Evolutionary conservation across 2,329 filamentous ascomycete species (phyloP).

Genomic region (Pyricularia grisea): DNA sequence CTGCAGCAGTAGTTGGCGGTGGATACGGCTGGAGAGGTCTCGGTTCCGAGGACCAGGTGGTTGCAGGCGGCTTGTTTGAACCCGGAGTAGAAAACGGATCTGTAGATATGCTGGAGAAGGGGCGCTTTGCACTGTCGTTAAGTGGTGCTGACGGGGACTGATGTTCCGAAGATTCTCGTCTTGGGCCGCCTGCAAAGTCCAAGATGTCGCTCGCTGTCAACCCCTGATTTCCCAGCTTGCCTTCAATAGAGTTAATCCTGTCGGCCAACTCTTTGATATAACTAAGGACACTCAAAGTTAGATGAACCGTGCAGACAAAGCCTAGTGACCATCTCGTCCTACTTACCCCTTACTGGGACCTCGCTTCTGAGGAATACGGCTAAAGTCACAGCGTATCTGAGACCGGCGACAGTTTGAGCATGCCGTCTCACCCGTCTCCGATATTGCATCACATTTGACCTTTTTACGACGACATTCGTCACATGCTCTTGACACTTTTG

Average conservation of each 20-base stretch:
- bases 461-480: constrained; percentile 86
- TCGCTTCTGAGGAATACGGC: constrained; percentile 77
- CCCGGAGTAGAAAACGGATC: constrained; percentile 28
- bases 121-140: constrained; percentile 34
- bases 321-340: neutral
- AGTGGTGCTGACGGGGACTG: constrained; percentile 28
- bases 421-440: constrained; percentile 61
- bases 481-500: constrained; percentile 80
- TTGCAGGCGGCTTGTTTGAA: constrained; percentile 22
- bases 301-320: constrained; percentile 4
- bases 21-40: constrained; percentile 32
- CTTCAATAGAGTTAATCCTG: constrained; percentile 72
- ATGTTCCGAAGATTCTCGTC: constrained; percentile 35
- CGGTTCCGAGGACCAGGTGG: constrained; percentile 37
- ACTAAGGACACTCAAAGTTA: constrained; percentile 27
- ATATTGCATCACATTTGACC: constrained; percentile 77
- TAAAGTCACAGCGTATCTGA: constrained; percentile 72
- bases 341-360: constrained; percentile 78
- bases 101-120: constrained; percentile 36
- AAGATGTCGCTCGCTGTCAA: constrained; percentile 31
- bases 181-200: constrained; percentile 25
- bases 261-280: constrained; percentile 92
- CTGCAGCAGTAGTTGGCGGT: constrained; percentile 12
- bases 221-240: constrained; percentile 53
- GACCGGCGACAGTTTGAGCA: constrained; percentile 77